phyloP scores from a whole-genome alignment of 352 stramenopile species.

The Elongisporangium anandrum region DNA sequence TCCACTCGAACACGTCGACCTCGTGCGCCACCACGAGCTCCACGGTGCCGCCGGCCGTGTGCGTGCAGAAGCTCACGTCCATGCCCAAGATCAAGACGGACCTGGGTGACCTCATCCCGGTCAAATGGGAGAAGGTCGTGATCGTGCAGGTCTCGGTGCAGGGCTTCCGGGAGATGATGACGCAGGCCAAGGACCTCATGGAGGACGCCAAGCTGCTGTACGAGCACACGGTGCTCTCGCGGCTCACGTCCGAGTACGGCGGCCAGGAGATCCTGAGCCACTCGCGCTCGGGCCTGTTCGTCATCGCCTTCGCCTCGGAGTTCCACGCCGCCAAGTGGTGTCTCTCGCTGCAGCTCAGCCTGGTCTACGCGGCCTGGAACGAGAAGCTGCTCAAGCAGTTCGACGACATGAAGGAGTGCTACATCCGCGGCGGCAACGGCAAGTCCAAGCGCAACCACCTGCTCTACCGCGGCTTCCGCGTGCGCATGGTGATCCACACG shows the following conservation, averaged over 20 bases:
- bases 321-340: constrained; percentile 88
- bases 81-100: constrained; percentile 78
- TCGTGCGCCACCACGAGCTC: constrained; percentile 1
- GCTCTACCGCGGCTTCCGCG: constrained; percentile 79
- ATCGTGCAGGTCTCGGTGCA: constrained; percentile 84
- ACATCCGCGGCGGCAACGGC: constrained; percentile 29
- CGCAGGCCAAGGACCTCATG: constrained; percentile 76
- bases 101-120: constrained; percentile 62
- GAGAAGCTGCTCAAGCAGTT: constrained; percentile 85
- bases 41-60: not conserved
- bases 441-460: constrained; percentile 75
- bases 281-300: constrained; percentile 68
- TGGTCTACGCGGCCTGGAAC: constrained; percentile 86
- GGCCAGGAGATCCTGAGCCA: constrained; percentile 80
- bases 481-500: constrained; percentile 85
- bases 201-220: constrained; percentile 84
- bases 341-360: constrained; percentile 74
- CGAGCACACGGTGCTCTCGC: constrained; percentile 81
- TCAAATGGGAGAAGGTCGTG: constrained; percentile 80
- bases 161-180: constrained; percentile 76
- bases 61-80: constrained; percentile 45
- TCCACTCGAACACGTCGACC: constrained; percentile 2
- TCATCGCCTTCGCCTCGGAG: constrained; percentile 81
- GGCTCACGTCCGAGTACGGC: constrained; percentile 78
- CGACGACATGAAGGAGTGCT: constrained; percentile 77